Evolutionary conservation across 306 rosid species (phyloP).

Genomic region (Styphnolobium japonicum): DNA sequence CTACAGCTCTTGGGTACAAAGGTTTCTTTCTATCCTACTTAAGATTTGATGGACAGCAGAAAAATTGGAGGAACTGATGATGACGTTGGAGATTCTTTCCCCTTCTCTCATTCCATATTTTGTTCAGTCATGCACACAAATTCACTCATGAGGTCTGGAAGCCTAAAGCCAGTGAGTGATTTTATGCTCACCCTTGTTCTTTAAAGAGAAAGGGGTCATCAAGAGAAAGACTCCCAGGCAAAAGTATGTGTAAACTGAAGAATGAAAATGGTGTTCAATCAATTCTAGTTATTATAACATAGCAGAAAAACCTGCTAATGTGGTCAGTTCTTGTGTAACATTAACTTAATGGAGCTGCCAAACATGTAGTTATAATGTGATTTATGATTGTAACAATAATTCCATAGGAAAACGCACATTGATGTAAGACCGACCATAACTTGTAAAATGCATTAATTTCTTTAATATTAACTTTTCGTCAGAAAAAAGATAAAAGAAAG

Average conservation of each 20-base stretch:
- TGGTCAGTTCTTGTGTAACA: background rate
- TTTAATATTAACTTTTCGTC: background rate
- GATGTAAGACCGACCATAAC: background rate
- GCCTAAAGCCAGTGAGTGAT: background rate
- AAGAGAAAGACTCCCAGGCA: background rate
- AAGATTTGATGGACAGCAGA: constrained; percentile 22
- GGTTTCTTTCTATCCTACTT: constrained; percentile 13
- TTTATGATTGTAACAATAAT: background rate
- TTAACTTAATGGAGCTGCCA: background rate
- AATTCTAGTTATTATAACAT: background rate
- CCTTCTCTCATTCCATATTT: background rate
- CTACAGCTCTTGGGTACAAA: no score
- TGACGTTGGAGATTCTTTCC: background rate
- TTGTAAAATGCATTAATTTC: background rate
- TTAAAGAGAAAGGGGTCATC: background rate
- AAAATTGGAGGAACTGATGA: constrained; percentile 12
- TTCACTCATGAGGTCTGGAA: background rate
- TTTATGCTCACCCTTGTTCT: background rate
- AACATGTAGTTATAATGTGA: background rate
- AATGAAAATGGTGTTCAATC: background rate
- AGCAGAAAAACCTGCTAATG: background rate
- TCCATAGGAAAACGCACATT: background rate
- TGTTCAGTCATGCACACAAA: background rate
- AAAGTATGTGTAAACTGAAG: background rate
- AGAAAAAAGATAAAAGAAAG: no score